Base-by-base conservation (phyloP, 345 rosid genomes). In the Populus simonii region DNA sequence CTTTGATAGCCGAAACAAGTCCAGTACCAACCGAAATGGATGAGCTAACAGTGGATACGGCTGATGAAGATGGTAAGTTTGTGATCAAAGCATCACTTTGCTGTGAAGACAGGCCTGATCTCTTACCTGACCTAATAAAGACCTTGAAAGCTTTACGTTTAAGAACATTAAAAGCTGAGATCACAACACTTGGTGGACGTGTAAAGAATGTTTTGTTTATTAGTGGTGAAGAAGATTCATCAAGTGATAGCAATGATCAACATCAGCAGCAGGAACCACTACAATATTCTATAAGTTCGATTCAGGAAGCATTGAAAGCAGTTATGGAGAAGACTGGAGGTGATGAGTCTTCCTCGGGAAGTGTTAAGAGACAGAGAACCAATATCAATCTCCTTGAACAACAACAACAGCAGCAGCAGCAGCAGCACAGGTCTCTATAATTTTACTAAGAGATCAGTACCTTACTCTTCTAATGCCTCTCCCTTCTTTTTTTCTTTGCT, bases 181-280 rank as follows among this genome's bases (percentile, higher is more conserved):
- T 96, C 83, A 93, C 98, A 11, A 96, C 98, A 13, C 89, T 93
- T 0, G 97, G 97, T 1, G 98, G 98, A 13, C 92, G 98, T 7
- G 94, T 92, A n/a, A 96, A 90, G 89, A 96, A 93, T 84, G 97
- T 93, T 27, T 83, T 96, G 74, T 96, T 96, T 84, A 84, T 96
- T 10, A 89, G 98, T 39, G 96, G 93, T 68, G 99, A 96, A 51
- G 98, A 93, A 69, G 88, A 88, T 29, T 79, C 80, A 4, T 77
- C 83, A 23, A 77, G 79, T 62, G 62, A 81, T 15, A 76, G 80
- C 35, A 78, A 81, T 36, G 86, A 83, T n/a, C 73, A 73, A 15
- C 80, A 78, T 41, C 80, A 85, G 31, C 83, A 75, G 5, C 87
- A 83, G 8, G 82, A 76, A 62, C 83, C 85, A 47, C 79, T 82